Evolutionary conservation across 2,329 filamentous ascomycete species (phyloP).

Genomic region (Diaporthe citriasiana): DNA sequence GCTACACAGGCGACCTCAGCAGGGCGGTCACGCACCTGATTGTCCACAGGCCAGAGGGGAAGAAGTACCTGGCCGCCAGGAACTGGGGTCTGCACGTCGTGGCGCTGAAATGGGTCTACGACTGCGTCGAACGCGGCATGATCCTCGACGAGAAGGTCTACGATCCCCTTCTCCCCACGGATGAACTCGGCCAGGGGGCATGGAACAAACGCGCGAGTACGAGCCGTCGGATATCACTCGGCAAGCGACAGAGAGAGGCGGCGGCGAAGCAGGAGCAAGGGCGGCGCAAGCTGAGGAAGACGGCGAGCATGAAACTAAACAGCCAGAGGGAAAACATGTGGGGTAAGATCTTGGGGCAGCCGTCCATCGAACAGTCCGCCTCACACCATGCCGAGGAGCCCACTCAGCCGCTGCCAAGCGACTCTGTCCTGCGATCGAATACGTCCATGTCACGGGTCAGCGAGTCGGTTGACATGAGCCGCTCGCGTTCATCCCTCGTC

Average conservation of each 20-base stretch:
- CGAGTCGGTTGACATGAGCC: constrained; percentile 27
- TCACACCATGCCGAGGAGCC: constrained; percentile 38
- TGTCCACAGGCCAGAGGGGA: constrained; percentile 81
- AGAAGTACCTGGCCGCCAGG: constrained; percentile 91
- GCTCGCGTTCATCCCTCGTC: constrained; percentile 43
- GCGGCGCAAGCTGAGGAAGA: constrained; percentile 86
- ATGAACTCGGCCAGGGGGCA: constrained; percentile 82
- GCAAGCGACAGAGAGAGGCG: constrained; percentile 72
- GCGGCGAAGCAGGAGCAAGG: constrained; percentile 66
- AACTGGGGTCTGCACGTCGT: constrained; percentile 87
- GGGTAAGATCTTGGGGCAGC: constrained; percentile 83
- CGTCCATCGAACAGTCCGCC: constrained; percentile 50
- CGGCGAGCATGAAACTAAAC: constrained; percentile 85
- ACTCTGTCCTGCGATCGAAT: constrained; percentile 31
- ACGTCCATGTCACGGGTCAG: constrained; percentile 14
- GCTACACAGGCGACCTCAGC: constrained; percentile 89
- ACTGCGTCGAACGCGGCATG: constrained; percentile 89
- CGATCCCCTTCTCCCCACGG: constrained; percentile 77
- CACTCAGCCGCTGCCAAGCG: constrained; percentile 35
- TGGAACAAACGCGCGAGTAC: constrained; percentile 71
- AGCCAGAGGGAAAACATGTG: constrained; percentile 88
- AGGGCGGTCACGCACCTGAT: constrained; percentile 90
- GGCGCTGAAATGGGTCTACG: constrained; percentile 85
- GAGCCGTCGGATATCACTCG: constrained; percentile 61
- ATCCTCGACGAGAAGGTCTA: constrained; percentile 89